Conservation (phyloP, 208 protist species). For the Leishmania gerbilli region DNA sequence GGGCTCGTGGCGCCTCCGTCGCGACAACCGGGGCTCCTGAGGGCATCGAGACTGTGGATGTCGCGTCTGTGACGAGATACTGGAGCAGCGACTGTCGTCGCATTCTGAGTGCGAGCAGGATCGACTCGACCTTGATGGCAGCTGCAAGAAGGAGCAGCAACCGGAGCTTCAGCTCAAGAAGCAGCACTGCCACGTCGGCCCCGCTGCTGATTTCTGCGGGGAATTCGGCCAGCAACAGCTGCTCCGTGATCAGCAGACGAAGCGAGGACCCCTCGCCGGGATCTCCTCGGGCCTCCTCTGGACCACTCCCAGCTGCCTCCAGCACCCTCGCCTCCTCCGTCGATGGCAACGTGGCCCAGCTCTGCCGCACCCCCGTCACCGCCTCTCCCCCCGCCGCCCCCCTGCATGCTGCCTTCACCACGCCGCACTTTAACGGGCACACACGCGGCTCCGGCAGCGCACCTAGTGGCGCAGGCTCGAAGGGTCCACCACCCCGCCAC, state of each 20-base stretch:
- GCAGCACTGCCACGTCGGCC: not conserved
- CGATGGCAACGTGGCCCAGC: slow-evolving; percentile 17
- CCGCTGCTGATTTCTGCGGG: not conserved
- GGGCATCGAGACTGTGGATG: not conserved
- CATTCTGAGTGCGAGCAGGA: not conserved
- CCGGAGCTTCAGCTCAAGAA: not conserved
- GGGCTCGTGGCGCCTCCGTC: not conserved
- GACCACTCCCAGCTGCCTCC: not conserved
- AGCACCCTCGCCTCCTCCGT: slow-evolving; percentile 2
- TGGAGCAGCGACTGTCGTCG: not conserved
- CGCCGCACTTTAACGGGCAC: slow-evolving; percentile 14
- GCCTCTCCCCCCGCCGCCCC: slow-evolving; percentile 12
- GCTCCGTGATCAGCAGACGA: not conserved
- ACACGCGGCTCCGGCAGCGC: slow-evolving; percentile 1
- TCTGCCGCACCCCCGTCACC: slow-evolving; percentile 31
- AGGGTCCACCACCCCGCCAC: not conserved
- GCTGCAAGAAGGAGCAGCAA: not conserved
- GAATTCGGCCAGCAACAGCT: slow-evolving; percentile 1
- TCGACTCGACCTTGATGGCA: not conserved
- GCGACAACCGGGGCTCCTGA: not conserved
- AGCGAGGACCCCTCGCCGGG: not conserved
- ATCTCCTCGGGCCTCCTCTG: slow-evolving; percentile 5
- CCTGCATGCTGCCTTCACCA: slow-evolving; percentile 12
- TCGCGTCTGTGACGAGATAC: too few species aligned
- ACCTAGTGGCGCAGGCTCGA: not conserved